Evolutionary conservation across 192 early-diverging fungal genomes (phyloP), one percentile per base, ranked within the genome.

Genomic region (Endogone sp.): DNA sequence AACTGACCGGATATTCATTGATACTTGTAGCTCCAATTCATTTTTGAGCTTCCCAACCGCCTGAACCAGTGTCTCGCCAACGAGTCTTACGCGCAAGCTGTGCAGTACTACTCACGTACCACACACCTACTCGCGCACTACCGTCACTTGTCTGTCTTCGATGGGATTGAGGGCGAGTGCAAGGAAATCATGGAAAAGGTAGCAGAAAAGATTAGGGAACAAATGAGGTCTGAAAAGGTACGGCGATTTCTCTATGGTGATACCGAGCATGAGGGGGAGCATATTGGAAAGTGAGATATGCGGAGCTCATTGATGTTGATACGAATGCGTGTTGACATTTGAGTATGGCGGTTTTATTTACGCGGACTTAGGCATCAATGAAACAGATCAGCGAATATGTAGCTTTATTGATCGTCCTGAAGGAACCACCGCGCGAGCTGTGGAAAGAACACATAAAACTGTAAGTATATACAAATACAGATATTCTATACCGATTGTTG

Each of bases 1-100:
- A 49, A 16, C 37, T 44, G 37, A 44, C 37, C 37, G 37, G 9
- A 6, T 16, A 49, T 49, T 16, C 37, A 11, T 16, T 16, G 16
- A 6, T 16, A 6, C 1, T 21, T 56, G 56, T 82, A 87, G 70
- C 82, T 98, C 44, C 92, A 95, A 75, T 92, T 95, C 67, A 85
- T 98, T 16, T 94, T 92, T 77, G 94, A 93, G 30, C 72, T 98
- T 57, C 96, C 96, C 4, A 81, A 81, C 2, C 81, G 89, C 69
- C 84, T 98, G 21, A 78, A 82, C 9, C 73, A 82, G 62, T 87
- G 85, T 49, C 75, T 93, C 23, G 73, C 84, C 23, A 71, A 77
- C 24, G 80, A 79, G 3, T 72, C 85, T 63, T 91, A 90, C 82
- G 79, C 84, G 4, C 86, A 92, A 55, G 94, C 95, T 0, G 95